Evolutionary conservation across 2,329 filamentous ascomycete species (phyloP), one percentile per base, ranked within the genome.

Genomic region (Emericellopsis cladophorae): DNA sequence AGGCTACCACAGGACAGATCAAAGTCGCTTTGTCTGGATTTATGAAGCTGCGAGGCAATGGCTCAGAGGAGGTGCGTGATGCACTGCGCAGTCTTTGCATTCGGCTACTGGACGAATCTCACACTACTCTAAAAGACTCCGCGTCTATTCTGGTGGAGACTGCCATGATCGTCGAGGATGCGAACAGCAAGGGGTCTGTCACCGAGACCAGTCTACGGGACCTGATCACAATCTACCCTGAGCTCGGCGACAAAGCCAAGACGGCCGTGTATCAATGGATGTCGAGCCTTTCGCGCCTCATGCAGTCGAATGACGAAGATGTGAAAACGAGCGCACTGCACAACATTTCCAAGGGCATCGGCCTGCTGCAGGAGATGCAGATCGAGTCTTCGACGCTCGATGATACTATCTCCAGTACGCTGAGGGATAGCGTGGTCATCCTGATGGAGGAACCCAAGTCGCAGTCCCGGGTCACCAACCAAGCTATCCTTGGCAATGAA

Each of bases 291-390:
- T 81, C 90, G 5, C 75, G 88, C 14, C 61, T 86, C 12, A 89
- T 95, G 78, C 86, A 90, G 55, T 76, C 79, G 8, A 82, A 79
- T 48, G 88, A 96, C 51, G 87, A 95, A 49, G 69, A 70, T n/a
- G 67, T 72, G 23, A 94, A 93, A 56, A 71, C 78, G 45, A 72
- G 74, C 42, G 78, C 81, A 2, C 72, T 96, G 22, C 72, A 73
- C 23, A 85, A 90, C 46, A 72, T 98, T n/a, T 75, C 81, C 12
- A 81, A 79, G 37, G 79, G 84, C 0, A 79, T 86, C 40, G 68
- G 74, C 24, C 57, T 90, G 7, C 64, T 92, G 16, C 72, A 71
- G 15, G 66, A 72, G 5, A 65, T 85, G 15, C 72, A 76, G 5
- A 67, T 81, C 21, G 74, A 79, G 42, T 83, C 81, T 0, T 68